Evolutionary conservation across 441 rosid genomes (phyloP).

Genomic region (Gossypium laxum): DNA sequence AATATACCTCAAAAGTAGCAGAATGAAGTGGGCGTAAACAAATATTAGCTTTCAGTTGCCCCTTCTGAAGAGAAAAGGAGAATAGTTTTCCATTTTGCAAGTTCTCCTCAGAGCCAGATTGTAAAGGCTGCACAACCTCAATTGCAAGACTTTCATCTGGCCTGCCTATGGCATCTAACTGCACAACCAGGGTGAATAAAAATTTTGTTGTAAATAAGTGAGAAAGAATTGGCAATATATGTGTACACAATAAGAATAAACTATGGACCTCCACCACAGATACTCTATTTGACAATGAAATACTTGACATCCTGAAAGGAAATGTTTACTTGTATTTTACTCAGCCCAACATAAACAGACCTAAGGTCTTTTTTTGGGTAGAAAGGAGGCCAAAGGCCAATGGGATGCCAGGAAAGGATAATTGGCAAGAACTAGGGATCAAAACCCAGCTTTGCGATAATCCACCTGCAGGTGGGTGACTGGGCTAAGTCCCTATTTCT

Average conservation of each 20-base stretch:
- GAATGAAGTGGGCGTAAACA: conserved; percentile 70
- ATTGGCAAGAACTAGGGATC: not conserved
- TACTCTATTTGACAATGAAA: not conserved
- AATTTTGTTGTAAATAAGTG: not conserved
- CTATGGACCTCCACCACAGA: conserved; percentile 4
- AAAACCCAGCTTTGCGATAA: not conserved
- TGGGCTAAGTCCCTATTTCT: not conserved
- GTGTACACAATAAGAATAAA: not conserved
- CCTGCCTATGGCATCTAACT: conserved; percentile 87
- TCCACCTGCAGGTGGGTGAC: conserved; percentile 1
- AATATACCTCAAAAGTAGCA: conserved; percentile 79
- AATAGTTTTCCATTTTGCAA: conserved; percentile 55
- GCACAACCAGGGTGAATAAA: conserved; percentile 25
- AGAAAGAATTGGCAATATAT: conserved; percentile 8
- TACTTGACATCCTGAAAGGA: not conserved
- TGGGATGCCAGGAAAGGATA: not conserved
- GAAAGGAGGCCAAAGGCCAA: not conserved
- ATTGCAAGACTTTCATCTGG: conserved; percentile 86
- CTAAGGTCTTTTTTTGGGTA: not conserved
- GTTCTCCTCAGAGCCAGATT: conserved; percentile 44
- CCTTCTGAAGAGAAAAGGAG: conserved; percentile 81
- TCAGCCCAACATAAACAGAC: not conserved
- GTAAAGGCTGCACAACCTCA: conserved; percentile 66
- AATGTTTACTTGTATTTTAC: not conserved
- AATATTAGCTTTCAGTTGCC: conserved; percentile 74